Conservation (phyloP, 2,329 filamentous ascomycete genomes). For the Monilinia polystroma region DNA sequence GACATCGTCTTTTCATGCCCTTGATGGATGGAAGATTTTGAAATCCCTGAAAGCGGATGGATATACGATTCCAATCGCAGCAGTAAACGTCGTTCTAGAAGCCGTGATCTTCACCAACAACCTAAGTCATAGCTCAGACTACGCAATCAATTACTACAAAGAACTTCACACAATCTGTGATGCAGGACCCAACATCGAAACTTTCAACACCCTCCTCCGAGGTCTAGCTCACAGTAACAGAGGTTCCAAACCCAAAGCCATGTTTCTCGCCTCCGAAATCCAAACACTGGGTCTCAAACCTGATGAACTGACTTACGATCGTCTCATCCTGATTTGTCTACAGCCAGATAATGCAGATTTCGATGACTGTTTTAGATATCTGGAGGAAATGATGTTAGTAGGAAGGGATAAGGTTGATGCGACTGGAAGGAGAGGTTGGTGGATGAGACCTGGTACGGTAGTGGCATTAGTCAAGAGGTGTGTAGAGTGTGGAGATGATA, state of each 20-base stretch:
- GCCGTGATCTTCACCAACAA: slow-evolving; percentile 39
- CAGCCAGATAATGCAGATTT: slow-evolving; percentile 41
- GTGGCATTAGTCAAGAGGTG: slow-evolving; percentile 30
- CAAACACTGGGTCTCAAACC: slow-evolving; percentile 53
- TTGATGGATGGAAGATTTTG: slow-evolving; percentile 56
- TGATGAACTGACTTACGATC: slow-evolving; percentile 60
- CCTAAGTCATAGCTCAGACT: slow-evolving; percentile 42
- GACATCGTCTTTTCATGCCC: slow-evolving; percentile 45
- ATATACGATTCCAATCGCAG: slow-evolving; percentile 51
- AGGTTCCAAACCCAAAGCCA: slow-evolving; percentile 53
- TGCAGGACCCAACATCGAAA: slow-evolving; percentile 49
- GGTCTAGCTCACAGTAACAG: slow-evolving; percentile 38
- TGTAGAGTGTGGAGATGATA: slow-evolving; percentile 28
- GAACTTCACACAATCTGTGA: slow-evolving; percentile 53
- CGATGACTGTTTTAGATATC: slow-evolving; percentile 50
- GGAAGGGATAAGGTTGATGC: slow-evolving; percentile 39
- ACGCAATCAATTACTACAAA: slow-evolving; percentile 61
- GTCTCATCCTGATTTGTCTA: slow-evolving; percentile 58
- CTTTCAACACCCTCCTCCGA: slow-evolving; percentile 60
- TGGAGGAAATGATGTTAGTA: slow-evolving; percentile 49
- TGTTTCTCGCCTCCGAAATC: slow-evolving; percentile 64
- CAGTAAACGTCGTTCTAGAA: slow-evolving; percentile 47
- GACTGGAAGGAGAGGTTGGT: slow-evolving; percentile 35
- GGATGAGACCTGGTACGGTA: slow-evolving; percentile 38
- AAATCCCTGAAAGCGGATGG: slow-evolving; percentile 52